Percentiles rank a stretch among this genome's conserved stretches.
Evolutionary conservation across 2,329 filamentous ascomycete species (phyloP).

Genomic region (Venturia aucupariae): DNA sequence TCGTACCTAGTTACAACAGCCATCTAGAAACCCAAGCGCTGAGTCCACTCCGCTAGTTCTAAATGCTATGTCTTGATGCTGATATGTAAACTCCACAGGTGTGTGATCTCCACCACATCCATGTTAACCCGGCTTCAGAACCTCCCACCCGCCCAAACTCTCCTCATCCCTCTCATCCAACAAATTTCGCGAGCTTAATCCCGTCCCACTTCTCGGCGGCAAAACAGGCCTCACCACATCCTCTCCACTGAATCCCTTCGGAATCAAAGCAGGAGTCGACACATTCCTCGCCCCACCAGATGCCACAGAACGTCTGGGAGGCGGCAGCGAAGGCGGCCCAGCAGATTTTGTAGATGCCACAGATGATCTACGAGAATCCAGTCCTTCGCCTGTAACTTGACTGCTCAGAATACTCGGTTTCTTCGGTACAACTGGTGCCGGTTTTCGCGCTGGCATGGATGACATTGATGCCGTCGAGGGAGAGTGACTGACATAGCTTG

Average conservation of each 20-base stretch:
- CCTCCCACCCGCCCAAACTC: conserved; percentile 31
- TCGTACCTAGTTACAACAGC: too few relatives aligned
- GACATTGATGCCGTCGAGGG: conserved; percentile 13
- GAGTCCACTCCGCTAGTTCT: too few relatives aligned
- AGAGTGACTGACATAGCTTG: conserved; percentile 10
- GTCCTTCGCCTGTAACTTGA: neutral
- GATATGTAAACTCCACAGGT: too few relatives aligned
- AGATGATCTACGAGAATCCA: neutral
- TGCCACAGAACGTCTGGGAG: conserved; percentile 1
- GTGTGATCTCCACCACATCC: neutral
- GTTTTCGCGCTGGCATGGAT: conserved; percentile 20
- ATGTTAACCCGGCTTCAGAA: conserved; percentile 23
- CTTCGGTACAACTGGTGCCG: conserved; percentile 25
- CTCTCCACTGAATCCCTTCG: conserved; percentile 20
- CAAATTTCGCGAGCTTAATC: conserved; percentile 18
- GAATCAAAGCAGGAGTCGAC: conserved; percentile 19
- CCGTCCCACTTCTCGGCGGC: conserved; percentile 24
- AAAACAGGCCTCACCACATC: conserved; percentile 21
- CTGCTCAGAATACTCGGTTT: conserved; percentile 19
- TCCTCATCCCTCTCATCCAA: conserved; percentile 28
- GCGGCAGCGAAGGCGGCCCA: conserved; percentile 10
- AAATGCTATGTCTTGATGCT: too few relatives aligned
- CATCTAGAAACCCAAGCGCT: too few relatives aligned
- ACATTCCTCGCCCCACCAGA: conserved; percentile 9
- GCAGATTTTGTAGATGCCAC: neutral